Base-by-base conservation (phyloP, 176 grass and related monocot genomes). In the Avena atlantica region DNA sequence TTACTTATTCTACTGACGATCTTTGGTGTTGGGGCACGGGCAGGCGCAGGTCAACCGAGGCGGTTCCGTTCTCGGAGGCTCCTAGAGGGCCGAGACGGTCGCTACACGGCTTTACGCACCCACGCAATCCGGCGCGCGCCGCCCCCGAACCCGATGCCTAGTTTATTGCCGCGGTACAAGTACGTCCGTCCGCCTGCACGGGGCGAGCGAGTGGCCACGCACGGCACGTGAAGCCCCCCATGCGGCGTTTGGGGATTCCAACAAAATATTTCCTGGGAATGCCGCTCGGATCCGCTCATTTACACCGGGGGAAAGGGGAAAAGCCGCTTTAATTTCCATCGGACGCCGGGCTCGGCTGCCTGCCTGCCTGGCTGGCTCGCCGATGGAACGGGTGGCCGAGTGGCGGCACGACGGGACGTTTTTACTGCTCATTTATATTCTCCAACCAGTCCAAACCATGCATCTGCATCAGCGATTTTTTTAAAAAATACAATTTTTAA, bases 251-350 rank as follows among this genome's bases (percentile, higher is more conserved):
- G 59, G 86, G 86, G 80, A 81, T 91, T 91, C 90, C 77, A 42
- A 87, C 89, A 91, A 88, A 87, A 85, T 86, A 85, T 84, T 89
- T 92, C 64, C 13, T 31, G 73, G 83, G 82, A 91, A 81, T 67
- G 70, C 69, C 50, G 86, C 87, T 56, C 65, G 55, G 90, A 92
- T 86, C 83, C 63, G 62, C 53, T 20, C 81, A 74, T 87, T 84
- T 49, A 66, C 45, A 47, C 45, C 45, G 45, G 45, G 45, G 45
- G 8, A 47, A 47, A 47, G 51, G 60, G 21, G 14, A 53, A 70
- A 57, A 12, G 68, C 1, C 34, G 58, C 82, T 40, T 49, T 76
- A 51, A 11, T 76, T 82, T 78, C 65, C 89, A 74, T 90, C 73
- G 48, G 44, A 49, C 73, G 73, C 45, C 21, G 72, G n/a, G 63